Conservation (phyloP, 495 filamentous ascomycete species). For the Tuber brumale region DNA sequence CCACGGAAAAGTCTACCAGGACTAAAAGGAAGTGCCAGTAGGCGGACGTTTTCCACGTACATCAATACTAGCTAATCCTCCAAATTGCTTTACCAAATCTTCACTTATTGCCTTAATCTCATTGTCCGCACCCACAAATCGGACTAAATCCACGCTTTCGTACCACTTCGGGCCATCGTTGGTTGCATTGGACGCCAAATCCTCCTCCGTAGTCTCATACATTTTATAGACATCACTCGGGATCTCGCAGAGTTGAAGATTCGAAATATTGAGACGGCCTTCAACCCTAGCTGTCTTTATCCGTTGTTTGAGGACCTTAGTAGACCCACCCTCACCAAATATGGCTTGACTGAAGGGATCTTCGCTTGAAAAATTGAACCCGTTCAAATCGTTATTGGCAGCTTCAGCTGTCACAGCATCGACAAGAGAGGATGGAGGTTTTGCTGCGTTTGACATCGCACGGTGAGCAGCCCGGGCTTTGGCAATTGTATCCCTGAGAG, state of each 20-base stretch:
- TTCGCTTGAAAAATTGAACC: constrained; percentile 52
- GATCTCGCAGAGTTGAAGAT: constrained; percentile 70
- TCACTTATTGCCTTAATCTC: constrained; percentile 70
- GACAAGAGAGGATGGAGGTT: constrained; percentile 42
- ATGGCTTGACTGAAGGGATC: constrained; percentile 65
- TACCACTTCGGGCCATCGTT: constrained; percentile 66
- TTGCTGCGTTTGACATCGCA: constrained; percentile 46
- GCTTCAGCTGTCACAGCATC: constrained; percentile 39
- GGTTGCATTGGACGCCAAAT: constrained; percentile 53
- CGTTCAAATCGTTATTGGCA: constrained; percentile 46
- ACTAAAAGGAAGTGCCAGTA: neutral
- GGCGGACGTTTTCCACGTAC: constrained; percentile 54
- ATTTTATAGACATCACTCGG: constrained; percentile 80
- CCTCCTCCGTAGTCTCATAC: constrained; percentile 58
- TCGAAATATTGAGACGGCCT: constrained; percentile 83
- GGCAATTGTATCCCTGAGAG: constrained; percentile 83
- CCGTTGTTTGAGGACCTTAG: constrained; percentile 65
- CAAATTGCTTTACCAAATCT: constrained; percentile 67
- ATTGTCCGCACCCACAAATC: constrained; percentile 86
- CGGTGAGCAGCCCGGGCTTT: constrained; percentile 83
- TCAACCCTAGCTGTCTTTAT: constrained; percentile 69
- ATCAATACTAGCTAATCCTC: constrained; percentile 74
- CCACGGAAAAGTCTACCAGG: neutral
- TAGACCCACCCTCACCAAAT: constrained; percentile 51
- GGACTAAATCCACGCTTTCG: constrained; percentile 85